Conservation (phyloP, 805 yeast genomes). For the Kazachstania viticola region DNA sequence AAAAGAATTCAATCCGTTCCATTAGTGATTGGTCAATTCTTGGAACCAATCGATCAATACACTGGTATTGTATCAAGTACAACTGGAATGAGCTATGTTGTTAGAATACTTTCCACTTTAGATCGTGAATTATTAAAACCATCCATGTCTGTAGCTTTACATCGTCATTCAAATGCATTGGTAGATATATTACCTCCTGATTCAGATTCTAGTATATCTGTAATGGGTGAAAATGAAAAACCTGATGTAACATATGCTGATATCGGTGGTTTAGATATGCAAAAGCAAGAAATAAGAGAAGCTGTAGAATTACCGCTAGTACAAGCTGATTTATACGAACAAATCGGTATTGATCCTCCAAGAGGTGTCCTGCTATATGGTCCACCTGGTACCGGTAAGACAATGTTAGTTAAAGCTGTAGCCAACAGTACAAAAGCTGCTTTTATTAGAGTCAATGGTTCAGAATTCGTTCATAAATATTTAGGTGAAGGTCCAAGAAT, state of each 20-base stretch:
- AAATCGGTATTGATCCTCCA: slow-evolving; percentile 98
- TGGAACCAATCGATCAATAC: slow-evolving; percentile 93
- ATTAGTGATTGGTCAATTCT: slow-evolving; percentile 92
- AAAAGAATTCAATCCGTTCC: slow-evolving; percentile 96
- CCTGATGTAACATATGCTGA: slow-evolving; percentile 92
- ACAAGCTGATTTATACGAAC: slow-evolving; percentile 90
- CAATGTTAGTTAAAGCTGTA: slow-evolving; percentile 97
- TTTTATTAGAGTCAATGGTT: slow-evolving; percentile 93
- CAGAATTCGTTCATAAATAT: slow-evolving; percentile 96
- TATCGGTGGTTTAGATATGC: slow-evolving; percentile 98
- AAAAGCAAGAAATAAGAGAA: slow-evolving; percentile 96
- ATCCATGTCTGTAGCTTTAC: slow-evolving; percentile 90
- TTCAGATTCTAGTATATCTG: slow-evolving; percentile 92
- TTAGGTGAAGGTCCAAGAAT: slow-evolving; percentile 99
- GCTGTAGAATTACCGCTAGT: slow-evolving; percentile 95
- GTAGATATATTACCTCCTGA: slow-evolving; percentile 98
- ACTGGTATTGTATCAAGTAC: slow-evolving; percentile 96
- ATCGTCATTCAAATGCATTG: slow-evolving; percentile 95
- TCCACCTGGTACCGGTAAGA: slow-evolving; percentile 99
- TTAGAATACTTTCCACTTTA: slow-evolving; percentile 83
- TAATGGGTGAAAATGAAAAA: slow-evolving; percentile 87
- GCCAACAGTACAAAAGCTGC: slow-evolving; percentile 95
- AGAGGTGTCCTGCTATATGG: slow-evolving; percentile 95
- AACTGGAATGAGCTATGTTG: slow-evolving; percentile 95
- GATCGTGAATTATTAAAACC: slow-evolving; percentile 93